Evolutionary conservation across 192 early-diverging fungal species (phyloP), one percentile per base, ranked within the genome.

Genomic region (Coemansia sp.): DNA sequence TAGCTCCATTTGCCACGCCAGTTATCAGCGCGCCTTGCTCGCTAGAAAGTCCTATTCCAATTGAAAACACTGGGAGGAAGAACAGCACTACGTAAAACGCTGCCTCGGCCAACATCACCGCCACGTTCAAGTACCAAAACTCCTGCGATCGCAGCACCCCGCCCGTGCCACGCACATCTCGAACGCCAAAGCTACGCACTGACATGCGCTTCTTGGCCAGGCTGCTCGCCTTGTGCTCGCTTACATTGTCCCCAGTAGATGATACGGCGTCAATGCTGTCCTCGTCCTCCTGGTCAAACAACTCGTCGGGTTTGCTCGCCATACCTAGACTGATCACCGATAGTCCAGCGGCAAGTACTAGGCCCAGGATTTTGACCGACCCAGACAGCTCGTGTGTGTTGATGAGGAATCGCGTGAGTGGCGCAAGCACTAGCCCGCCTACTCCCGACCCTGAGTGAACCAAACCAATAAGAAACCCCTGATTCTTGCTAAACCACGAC

Each of bases 1-100:
- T 84, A 6, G 89, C 88, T 24, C 86, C 90, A 68, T 91, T 92
- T 27, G 88, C 84, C 39, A 92, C 73, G 34, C 87, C 87, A 38
- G 87, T 75, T 34, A 89, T 85, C 72, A 91, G 78, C 22, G 90
- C 90, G 16, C 88, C 90, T 34, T 87, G 75, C 60, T 82, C 75
- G 49, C 81, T 74, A 8, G 88, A 79, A 36, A 91, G 78, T 13
- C 89, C 90, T 55, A 88, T 86, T 68, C 81, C 81, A 69, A 87
- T 68, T 12, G 87, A 83, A 69, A 85, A 90, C 3, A 85, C 84
- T 66, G 86, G 76, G 31, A 77, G 70, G 62, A 78, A 79, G 29
- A 80, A 73, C 12, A 82, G 75, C 64, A 80, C 74, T 33, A 84
- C 81, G 39, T 84, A 84, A 61, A 84, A 84, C 8, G 76, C 77